Conservation (phyloP, 2,329 filamentous ascomycete species). For the Monilinia laxa region DNA sequence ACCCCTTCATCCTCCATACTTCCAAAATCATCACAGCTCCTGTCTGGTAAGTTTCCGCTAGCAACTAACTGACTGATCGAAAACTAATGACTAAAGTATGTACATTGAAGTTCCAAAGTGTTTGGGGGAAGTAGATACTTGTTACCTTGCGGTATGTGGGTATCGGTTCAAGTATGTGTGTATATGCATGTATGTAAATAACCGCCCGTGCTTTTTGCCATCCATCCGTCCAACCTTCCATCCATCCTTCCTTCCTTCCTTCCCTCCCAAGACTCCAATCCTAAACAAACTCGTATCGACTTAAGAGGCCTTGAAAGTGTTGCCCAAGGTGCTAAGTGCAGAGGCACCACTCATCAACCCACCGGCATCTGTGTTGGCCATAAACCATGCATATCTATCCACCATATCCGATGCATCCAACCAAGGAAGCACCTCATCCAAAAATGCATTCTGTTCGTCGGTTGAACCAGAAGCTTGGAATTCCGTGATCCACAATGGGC, state of each 20-base stretch:
- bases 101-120: not conserved
- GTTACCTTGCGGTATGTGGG: not conserved
- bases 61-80: not conserved
- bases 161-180: not conserved
- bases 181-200: not conserved
- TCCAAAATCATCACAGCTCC: too few relatives aligned
- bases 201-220: not conserved
- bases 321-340: slow-evolving; percentile 13
- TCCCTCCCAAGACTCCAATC: not conserved
- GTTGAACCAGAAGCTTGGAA: slow-evolving; percentile 39
- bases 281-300: not conserved
- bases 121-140: not conserved
- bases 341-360: not conserved
- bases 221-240: not conserved
- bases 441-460: slow-evolving; percentile 42
- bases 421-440: slow-evolving; percentile 45
- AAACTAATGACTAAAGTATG: not conserved
- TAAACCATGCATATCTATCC: slow-evolving; percentile 25
- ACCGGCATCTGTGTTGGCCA: not conserved
- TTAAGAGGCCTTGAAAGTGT: slow-evolving; percentile 19
- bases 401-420: slow-evolving; percentile 41
- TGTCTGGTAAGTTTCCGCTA: not conserved
- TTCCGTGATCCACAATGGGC: slow-evolving; percentile 48
- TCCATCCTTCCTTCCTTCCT: not conserved
- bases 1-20: not conserved